A percentile compares a stretch with the other conserved stretches of the same genome.
Evolutionary conservation across 495 filamentous ascomycete genomes (phyloP).

Genomic region (Staphylotrichum tortipilum): DNA sequence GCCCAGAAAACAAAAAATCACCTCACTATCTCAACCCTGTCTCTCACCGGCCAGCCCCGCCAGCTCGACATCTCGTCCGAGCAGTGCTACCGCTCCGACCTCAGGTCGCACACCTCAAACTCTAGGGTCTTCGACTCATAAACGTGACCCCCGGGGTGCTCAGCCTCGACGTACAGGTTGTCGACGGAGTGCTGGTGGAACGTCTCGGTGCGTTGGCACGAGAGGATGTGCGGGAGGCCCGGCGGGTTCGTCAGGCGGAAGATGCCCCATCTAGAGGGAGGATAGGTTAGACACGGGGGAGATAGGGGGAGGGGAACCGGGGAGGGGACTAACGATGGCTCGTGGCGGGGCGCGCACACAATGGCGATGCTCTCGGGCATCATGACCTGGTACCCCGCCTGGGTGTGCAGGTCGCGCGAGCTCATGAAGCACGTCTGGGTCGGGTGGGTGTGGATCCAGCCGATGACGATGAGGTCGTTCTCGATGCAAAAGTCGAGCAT

Average conservation of each 20-base stretch:
- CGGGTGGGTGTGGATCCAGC: slow-evolving; percentile 98
- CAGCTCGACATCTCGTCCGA: background rate
- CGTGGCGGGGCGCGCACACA: slow-evolving; percentile 80
- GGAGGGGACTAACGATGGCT: slow-evolving; percentile 57
- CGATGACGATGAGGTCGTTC: slow-evolving; percentile 79
- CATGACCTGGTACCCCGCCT: slow-evolving; percentile 88
- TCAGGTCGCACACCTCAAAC: slow-evolving; percentile 21
- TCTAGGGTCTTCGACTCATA: slow-evolving; percentile 44
- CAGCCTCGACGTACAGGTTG: slow-evolving; percentile 77
- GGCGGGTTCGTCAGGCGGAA: slow-evolving; percentile 92
- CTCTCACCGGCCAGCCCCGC: background rate
- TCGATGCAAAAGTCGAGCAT: slow-evolving; percentile 81
- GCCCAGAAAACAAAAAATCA: too few relatives aligned
- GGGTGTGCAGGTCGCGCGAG: slow-evolving; percentile 85
- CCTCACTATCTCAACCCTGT: background rate
- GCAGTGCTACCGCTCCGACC: slow-evolving; percentile 3
- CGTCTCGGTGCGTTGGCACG: slow-evolving; percentile 62
- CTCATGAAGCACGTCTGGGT: slow-evolving; percentile 98
- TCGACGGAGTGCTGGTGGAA: slow-evolving; percentile 62
- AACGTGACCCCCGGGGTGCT: slow-evolving; percentile 72
- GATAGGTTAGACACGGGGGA: background rate
- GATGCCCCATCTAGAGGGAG: slow-evolving; percentile 61
- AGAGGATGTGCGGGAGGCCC: slow-evolving; percentile 68
- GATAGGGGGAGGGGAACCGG: background rate
- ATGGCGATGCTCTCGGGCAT: slow-evolving; percentile 92